These are phyloP conservation scores for Kazachstania africana DNA, from an alignment of 805 yeast species.

Conservation along the genomic window DNA sequence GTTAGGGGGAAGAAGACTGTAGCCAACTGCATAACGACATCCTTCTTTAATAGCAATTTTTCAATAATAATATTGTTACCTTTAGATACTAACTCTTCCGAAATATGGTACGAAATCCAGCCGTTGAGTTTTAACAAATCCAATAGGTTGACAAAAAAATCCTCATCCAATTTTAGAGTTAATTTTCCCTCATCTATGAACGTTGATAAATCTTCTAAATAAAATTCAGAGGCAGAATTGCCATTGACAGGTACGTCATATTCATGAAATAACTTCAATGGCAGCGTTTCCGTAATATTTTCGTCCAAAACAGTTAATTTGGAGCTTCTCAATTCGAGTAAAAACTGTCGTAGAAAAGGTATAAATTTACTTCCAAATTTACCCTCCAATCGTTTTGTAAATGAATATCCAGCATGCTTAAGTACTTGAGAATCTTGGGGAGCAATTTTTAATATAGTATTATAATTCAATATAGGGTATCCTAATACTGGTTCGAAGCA, in stretches of 20 bases:
- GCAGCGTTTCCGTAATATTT: neutral
- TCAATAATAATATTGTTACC: conserved; percentile 6
- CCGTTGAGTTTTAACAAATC: conserved; percentile 2
- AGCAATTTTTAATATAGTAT: no score
- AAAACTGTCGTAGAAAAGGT: neutral
- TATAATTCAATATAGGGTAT: conserved; percentile 7
- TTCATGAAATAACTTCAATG: conserved; percentile 5
- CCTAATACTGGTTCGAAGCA: conserved; percentile 6
- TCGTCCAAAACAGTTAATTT: neutral
- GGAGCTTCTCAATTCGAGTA: neutral
- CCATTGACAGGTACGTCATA: conserved; percentile 4
- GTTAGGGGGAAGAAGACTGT: no score
- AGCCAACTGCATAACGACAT: no score
- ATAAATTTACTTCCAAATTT: neutral
- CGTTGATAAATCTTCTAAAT: conserved; percentile 3
- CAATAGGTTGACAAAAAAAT: conserved; percentile 2
- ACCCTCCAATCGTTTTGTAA: no score
- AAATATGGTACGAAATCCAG: conserved; percentile 3
- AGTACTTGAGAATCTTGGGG: neutral
- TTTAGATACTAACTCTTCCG: conserved; percentile 3
- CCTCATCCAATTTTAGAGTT: no score
- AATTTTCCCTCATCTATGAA: neutral
- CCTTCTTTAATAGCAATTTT: no score
- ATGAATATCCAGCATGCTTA: neutral
- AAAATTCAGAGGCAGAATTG: conserved; percentile 4